phyloP scores from a whole-genome alignment of 805 yeast genomes.

The Candida khao-thaluensis region DNA sequence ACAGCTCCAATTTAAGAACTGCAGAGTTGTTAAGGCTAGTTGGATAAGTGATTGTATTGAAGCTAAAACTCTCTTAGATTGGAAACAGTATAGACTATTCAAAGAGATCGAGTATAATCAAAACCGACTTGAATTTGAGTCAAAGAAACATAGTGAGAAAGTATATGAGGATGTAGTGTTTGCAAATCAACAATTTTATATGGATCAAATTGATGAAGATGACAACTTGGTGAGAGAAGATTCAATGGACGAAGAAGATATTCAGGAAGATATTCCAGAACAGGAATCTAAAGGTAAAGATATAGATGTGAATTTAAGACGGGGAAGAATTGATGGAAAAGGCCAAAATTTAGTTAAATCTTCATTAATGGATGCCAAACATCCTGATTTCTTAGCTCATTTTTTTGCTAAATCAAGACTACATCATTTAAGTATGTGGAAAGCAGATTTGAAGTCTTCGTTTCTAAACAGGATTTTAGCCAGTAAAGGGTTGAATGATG shows the following conservation, averaged over 20 bases:
- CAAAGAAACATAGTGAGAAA: neutral
- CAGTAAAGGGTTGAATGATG: neutral
- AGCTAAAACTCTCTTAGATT: constrained; percentile 49
- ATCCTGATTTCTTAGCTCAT: constrained; percentile 69
- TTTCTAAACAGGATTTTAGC: constrained; percentile 52
- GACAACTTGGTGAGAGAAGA: constrained; percentile 2
- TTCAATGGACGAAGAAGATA: constrained; percentile 6
- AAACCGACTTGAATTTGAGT: constrained; percentile 27
- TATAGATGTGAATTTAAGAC: neutral
- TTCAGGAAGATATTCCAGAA: neutral
- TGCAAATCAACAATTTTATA: constrained; percentile 9
- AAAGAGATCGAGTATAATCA: constrained; percentile 57
- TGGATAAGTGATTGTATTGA: constrained; percentile 76
- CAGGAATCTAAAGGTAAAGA: neutral
- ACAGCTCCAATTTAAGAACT: constrained; percentile 58
- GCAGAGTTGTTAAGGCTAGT: constrained; percentile 73
- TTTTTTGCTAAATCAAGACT: constrained; percentile 81
- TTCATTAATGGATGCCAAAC: constrained; percentile 52
- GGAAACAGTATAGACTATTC: constrained; percentile 66
- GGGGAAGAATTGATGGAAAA: constrained; percentile 11
- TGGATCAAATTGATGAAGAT: constrained; percentile 8
- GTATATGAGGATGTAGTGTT: constrained; percentile 2
- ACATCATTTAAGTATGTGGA: constrained; percentile 89
- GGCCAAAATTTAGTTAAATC: constrained; percentile 15
- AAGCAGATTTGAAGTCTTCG: constrained; percentile 63